A percentile compares a stretch with the other conserved stretches of the same genome.
phyloP scores from a whole-genome alignment of 2,329 filamentous ascomycete genomes.

The Penicillium sp. region DNA sequence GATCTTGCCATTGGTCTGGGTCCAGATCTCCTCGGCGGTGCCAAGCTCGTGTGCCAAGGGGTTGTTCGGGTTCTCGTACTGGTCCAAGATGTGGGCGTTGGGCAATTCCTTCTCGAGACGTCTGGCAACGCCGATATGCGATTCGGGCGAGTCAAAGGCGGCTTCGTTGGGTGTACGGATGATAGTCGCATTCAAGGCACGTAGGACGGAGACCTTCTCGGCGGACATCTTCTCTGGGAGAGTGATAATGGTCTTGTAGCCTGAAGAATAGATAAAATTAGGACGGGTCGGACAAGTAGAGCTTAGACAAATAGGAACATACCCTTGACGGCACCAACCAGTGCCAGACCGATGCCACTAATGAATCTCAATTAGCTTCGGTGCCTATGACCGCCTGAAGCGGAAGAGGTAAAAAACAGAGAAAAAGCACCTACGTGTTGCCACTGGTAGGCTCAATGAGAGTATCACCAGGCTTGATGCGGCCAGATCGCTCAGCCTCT shows the following conservation, averaged over 20 bases:
- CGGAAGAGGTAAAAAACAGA: too few species aligned
- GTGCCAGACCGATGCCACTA: slow-evolving; percentile 78
- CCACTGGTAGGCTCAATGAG: slow-evolving; percentile 96
- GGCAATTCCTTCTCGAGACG: slow-evolving; percentile 90
- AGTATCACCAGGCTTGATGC: slow-evolving; percentile 94
- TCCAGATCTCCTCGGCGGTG: slow-evolving; percentile 93
- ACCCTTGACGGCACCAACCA: slow-evolving; percentile 86
- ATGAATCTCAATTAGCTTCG: background rate
- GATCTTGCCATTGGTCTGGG: slow-evolving; percentile 74
- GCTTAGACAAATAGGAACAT: background rate
- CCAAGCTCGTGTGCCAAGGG: slow-evolving; percentile 87
- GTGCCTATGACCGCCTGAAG: background rate
- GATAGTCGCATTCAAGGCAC: slow-evolving; percentile 89
- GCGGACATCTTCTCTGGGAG: slow-evolving; percentile 98
- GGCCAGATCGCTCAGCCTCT: slow-evolving; percentile 78
- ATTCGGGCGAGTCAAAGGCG: slow-evolving; percentile 87
- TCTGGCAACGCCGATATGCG: slow-evolving; percentile 88
- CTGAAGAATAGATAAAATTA: slow-evolving; percentile 15
- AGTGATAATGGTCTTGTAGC: slow-evolving; percentile 97
- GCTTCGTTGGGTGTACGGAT: slow-evolving; percentile 95
- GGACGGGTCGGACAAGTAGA: background rate
- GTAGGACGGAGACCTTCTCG: slow-evolving; percentile 91
- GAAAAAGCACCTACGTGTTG: slow-evolving; percentile 56
- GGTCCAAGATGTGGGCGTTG: slow-evolving; percentile 92
- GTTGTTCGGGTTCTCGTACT: slow-evolving; percentile 88